Conservation (phyloP, 1,284 basidiomycete species). For the Hemileccinum hortonii region DNA sequence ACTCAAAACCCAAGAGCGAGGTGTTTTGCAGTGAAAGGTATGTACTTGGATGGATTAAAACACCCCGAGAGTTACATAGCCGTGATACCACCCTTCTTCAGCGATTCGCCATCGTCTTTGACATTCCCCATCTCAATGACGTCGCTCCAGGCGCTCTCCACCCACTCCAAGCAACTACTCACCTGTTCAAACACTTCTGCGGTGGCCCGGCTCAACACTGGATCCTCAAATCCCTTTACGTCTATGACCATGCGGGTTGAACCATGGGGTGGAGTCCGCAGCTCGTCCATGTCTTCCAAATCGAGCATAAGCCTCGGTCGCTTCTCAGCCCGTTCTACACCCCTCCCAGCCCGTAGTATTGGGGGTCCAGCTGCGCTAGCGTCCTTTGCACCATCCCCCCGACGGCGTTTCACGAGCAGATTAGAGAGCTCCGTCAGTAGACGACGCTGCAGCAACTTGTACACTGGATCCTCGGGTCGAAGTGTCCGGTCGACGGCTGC, state of each 20-base stretch:
- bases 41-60: too few relatives aligned
- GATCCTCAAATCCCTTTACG: slow-evolving; percentile 51
- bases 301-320: slow-evolving; percentile 29
- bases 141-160: slow-evolving; percentile 41
- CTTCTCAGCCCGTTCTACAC: slow-evolving; percentile 25
- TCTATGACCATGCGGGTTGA: slow-evolving; percentile 15
- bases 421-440: slow-evolving; percentile 47
- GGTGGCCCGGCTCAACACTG: slow-evolving; percentile 36
- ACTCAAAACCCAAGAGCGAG: too few relatives aligned
- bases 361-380: slow-evolving; percentile 29
- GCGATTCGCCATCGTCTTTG: not conserved
- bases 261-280: slow-evolving; percentile 2
- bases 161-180: slow-evolving; percentile 40
- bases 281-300: slow-evolving; percentile 23
- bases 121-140: slow-evolving; percentile 19
- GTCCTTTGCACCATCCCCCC: slow-evolving; percentile 3
- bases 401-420: slow-evolving; percentile 29
- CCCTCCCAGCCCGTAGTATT: slow-evolving; percentile 48
- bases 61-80: too few relatives aligned
- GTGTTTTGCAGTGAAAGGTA: too few relatives aligned
- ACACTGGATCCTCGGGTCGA: slow-evolving; percentile 61
- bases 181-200: slow-evolving; percentile 34
- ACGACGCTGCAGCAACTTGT: slow-evolving; percentile 57
- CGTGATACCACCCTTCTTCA: not conserved
- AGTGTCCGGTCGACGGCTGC: slow-evolving; percentile 61